Conservation (phyloP, 208 protist genomes). For the Leptomonas seymouri region DNA sequence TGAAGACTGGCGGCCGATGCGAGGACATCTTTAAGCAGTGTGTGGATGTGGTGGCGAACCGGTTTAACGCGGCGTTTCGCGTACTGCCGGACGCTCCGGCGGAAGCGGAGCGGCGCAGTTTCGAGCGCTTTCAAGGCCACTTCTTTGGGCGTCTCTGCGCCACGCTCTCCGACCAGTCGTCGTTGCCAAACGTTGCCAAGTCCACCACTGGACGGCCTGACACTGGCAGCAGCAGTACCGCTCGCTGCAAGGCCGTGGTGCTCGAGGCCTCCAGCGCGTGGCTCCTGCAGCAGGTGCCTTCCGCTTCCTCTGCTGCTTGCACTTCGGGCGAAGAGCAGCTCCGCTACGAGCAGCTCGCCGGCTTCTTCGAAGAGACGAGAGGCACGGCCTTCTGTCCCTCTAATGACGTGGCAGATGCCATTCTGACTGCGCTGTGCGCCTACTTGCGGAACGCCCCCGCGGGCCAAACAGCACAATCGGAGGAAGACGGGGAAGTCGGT, state of each 20-base stretch:
- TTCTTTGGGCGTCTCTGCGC: conserved; percentile 47
- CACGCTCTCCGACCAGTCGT: neutral
- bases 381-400: conserved; percentile 9
- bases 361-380: conserved; percentile 28
- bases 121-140: conserved; percentile 43
- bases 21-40: conserved; percentile 55
- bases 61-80: conserved; percentile 30
- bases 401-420: conserved; percentile 16
- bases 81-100: conserved; percentile 32
- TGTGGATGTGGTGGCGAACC: conserved; percentile 43
- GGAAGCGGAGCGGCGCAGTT: conserved; percentile 26
- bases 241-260: conserved; percentile 10
- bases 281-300: conserved; percentile 7
- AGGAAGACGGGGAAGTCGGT: neutral
- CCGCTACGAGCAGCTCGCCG: conserved; percentile 18
- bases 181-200: neutral
- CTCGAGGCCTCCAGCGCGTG: conserved; percentile 19
- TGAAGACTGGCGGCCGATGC: conserved; percentile 47
- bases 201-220: neutral
- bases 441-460: conserved; percentile 9
- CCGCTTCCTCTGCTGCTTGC: neutral
- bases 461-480: neutral
- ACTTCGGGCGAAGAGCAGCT: neutral
- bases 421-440: conserved; percentile 13
- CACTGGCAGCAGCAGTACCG: neutral